A percentile compares a stretch with the other conserved stretches of the same genome.
These are phyloP conservation scores for Gnomoniopsis smithogilvyi DNA, from an alignment of 2,329 filamentous ascomycete species.

Conservation along the genomic window DNA sequence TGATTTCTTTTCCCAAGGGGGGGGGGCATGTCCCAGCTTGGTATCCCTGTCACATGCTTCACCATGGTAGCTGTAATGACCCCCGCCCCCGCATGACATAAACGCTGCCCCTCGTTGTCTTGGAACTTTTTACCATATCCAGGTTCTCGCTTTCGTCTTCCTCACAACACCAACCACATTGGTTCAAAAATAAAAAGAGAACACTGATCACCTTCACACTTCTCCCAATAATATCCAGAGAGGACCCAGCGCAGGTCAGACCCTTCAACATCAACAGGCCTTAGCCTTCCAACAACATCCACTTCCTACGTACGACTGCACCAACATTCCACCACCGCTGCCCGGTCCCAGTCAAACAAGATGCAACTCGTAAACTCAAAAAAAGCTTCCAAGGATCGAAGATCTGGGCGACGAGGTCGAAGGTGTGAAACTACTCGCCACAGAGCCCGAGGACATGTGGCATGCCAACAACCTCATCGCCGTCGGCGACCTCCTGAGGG, in stretches of 20 bases:
- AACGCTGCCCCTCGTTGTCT: neutral
- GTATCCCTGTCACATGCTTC: neutral
- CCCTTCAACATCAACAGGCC: too few relatives aligned
- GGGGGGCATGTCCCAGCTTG: too few relatives aligned
- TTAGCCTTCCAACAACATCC: too few relatives aligned
- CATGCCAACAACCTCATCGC: constrained; percentile 60
- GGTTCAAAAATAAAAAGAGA: too few relatives aligned
- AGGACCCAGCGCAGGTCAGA: too few relatives aligned
- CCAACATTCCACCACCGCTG: neutral
- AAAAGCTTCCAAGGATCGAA: constrained; percentile 32
- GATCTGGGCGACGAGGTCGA: constrained; percentile 36
- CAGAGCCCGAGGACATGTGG: constrained; percentile 49
- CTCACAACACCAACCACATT: too few relatives aligned
- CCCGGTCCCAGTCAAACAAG: neutral
- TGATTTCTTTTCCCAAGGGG: too few relatives aligned
- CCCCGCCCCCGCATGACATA: neutral
- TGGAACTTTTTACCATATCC: neutral
- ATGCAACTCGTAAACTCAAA: constrained; percentile 39
- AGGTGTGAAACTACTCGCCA: constrained; percentile 36
- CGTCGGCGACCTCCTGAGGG: constrained; percentile 49
- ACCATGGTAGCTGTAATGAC: neutral
- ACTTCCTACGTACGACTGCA: neutral
- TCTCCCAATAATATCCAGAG: too few relatives aligned
- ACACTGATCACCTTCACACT: too few relatives aligned
- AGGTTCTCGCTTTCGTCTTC: neutral